These are phyloP conservation scores for Stramenopiles sp. DNA, from an alignment of 352 stramenopile species.

Conservation along the genomic window DNA sequence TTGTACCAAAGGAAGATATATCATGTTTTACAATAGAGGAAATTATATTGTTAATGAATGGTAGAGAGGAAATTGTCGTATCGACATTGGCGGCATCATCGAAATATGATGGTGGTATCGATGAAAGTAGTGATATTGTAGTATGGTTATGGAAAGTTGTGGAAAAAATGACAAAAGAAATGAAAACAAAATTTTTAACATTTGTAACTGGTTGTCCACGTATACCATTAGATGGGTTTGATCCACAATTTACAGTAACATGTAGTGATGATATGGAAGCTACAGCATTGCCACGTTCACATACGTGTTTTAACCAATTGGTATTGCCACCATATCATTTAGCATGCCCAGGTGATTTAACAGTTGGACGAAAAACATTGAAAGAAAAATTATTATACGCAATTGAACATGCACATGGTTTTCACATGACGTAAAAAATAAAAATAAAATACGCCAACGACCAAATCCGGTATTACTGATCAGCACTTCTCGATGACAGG, in stretches of 20 bases:
- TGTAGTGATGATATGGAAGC: slow-evolving; percentile 45
- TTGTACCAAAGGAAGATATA: slow-evolving; percentile 29
- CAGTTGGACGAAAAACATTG: too few relatives aligned
- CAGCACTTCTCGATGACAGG: too few relatives aligned
- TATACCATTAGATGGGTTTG: slow-evolving; percentile 50
- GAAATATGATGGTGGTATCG: slow-evolving; percentile 52
- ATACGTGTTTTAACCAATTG: slow-evolving; percentile 66
- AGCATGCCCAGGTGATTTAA: slow-evolving; percentile 34
- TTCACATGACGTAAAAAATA: slow-evolving; percentile 53
- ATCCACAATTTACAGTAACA: slow-evolving; percentile 54
- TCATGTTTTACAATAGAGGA: slow-evolving; percentile 28
- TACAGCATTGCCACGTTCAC: slow-evolving; percentile 36
- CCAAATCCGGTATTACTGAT: too few relatives aligned
- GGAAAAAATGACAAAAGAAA: slow-evolving; percentile 35
- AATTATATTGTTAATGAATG: slow-evolving; percentile 31
- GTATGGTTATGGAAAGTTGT: slow-evolving; percentile 58
- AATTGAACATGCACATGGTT: slow-evolving; percentile 47
- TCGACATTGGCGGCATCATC: slow-evolving; percentile 50
- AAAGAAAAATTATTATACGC: slow-evolving; percentile 49
- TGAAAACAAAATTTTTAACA: slow-evolving; percentile 41
- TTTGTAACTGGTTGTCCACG: slow-evolving; percentile 56
- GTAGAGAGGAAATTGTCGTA: slow-evolving; percentile 39
- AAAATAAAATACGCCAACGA: too few relatives aligned
- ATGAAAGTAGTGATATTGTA: slow-evolving; percentile 41
- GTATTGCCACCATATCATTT: slow-evolving; percentile 56